Conservation (phyloP, 192 early-diverging fungal species). For the Kickxella alabastrina region DNA sequence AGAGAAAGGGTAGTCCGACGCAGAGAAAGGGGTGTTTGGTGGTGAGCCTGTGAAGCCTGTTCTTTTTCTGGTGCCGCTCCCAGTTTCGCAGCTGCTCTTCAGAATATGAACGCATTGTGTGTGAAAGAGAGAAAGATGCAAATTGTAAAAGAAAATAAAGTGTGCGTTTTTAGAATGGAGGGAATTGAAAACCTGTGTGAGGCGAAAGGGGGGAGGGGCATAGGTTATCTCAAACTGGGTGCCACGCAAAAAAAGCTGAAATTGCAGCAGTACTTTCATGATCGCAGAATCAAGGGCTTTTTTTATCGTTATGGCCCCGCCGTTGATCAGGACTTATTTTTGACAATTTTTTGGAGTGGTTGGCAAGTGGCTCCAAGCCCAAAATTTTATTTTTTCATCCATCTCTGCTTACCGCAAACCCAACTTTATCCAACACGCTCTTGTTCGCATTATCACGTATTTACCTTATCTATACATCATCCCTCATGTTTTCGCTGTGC, state of each 20-base stretch:
- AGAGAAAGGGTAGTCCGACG: constrained; percentile 69
- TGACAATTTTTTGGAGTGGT: neutral
- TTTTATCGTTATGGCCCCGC: no score
- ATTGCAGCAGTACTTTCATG: neutral
- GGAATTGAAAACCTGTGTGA: no score
- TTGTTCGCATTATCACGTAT: no score
- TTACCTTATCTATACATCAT: neutral
- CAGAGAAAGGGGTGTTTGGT: constrained; percentile 58
- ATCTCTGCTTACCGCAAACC: neutral
- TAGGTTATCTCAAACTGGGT: no score
- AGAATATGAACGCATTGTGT: neutral
- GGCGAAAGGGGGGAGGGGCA: no score
- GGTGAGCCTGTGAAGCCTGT: constrained; percentile 27
- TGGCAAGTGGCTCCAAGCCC: neutral
- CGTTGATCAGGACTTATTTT: no score
- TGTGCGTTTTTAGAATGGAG: no score
- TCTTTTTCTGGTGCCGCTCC: constrained; percentile 5
- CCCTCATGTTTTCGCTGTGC: neutral
- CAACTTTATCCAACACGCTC: neutral
- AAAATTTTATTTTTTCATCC: neutral
- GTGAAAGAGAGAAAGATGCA: no score
- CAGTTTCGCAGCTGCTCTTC: constrained; percentile 5
- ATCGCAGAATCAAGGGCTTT: no score
- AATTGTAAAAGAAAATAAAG: neutral
- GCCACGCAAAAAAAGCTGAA: neutral